Base-by-base conservation (phyloP, 75 land plant genomes). In the Gnetum montanum region DNA sequence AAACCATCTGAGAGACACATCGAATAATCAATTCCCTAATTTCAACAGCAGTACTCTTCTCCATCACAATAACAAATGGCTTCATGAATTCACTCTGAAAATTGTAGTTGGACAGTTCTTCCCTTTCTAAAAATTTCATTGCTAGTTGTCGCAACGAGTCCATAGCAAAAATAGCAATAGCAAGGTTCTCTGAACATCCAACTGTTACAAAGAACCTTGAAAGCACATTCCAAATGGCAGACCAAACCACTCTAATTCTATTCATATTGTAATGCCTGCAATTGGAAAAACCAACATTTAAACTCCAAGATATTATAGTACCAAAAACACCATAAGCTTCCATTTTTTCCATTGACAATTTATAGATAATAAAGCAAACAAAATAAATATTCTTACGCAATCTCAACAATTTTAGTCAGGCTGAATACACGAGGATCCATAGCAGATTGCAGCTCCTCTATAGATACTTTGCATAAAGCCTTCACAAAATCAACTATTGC, bases 191-290 rank as follows among this genome's bases (percentile, higher is more conserved):
- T 56, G 83, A 78, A 43, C 86, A 67, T 5, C 90, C 90, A 69
- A 85, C 90, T 30, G 90, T 58, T 4, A 85, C 83, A 67, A 85
- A 85, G 61, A 78, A 85, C 40, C 73, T 82, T 6, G 83, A 82
- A 18, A 85, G 78, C 34, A 82, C 86, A 60, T 69, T 75, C 90
- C 90, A 85, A 31, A 85, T 85, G 25, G 85, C 82, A 63, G 79
- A 70, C 90, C 90, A 85, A 3, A 85, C 87, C 49, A 85, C 54
- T 59, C 90, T 65, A 53, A 85, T 85, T 22, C 90, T 78, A 31
- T 69, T 78, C 90, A 85, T 85, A 55, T 85, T 85, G 55, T 82
- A 85, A 63, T 85, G 90, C 79, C 90, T 85, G 82, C 66, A 84
- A 41, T 37, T 61, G 4, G 38, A 34, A 30, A 54, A 28, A 6